These are phyloP conservation scores for Saccharomyces hybrid DNA, from an alignment of 1,139 yeast genomes.

Conservation along the genomic window DNA sequence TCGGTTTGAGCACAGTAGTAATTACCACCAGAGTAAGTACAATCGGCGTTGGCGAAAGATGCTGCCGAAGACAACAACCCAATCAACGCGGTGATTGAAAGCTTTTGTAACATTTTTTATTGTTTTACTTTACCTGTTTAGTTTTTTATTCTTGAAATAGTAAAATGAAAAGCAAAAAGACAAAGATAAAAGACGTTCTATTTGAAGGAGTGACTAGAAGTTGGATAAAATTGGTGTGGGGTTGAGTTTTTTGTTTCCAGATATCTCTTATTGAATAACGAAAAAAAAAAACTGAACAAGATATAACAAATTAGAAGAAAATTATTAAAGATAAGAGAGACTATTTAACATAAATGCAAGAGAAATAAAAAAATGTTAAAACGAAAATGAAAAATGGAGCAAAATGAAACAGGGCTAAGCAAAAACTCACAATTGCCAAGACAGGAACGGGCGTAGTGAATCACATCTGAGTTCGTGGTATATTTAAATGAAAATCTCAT, in stretches of 20 bases:
- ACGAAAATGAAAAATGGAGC: neutral
- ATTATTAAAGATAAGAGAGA: neutral
- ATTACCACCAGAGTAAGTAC: conserved; percentile 55
- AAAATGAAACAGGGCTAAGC: neutral
- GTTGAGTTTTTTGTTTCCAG: neutral
- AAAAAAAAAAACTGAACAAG: neutral
- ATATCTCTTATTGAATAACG: neutral
- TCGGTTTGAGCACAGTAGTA: conserved; percentile 68
- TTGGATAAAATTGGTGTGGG: conserved; percentile 5
- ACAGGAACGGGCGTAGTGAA: neutral
- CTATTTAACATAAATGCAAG: neutral
- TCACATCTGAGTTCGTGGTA: neutral
- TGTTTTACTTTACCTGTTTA: neutral
- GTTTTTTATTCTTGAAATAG: neutral
- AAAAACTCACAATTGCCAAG: neutral
- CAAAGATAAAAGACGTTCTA: neutral
- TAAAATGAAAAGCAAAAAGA: neutral
- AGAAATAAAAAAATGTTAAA: neutral
- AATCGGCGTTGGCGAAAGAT: conserved; percentile 33
- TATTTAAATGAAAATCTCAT: neutral
- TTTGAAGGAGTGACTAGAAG: conserved; percentile 10
- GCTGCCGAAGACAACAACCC: conserved; percentile 16
- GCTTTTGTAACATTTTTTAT: conserved; percentile 6
- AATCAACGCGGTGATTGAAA: neutral
- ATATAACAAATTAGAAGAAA: neutral